A percentile compares a stretch with the other conserved stretches of the same genome.
phyloP scores from a whole-genome alignment of 148 eudicot species.

The Rheum nobile region DNA sequence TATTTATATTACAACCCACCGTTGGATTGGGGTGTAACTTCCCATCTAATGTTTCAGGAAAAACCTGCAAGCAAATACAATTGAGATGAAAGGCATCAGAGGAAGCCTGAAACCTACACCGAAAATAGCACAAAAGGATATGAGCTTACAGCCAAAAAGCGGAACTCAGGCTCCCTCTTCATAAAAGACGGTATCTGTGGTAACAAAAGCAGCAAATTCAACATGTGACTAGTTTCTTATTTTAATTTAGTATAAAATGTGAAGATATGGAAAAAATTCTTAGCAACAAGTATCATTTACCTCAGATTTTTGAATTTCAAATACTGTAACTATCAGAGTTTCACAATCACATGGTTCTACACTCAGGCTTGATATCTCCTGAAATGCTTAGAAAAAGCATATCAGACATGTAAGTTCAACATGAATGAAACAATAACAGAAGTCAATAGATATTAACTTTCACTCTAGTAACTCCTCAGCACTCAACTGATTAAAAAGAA shows the following conservation, averaged over 20 bases:
- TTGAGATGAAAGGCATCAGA: background rate
- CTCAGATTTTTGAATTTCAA: conserved; percentile 71
- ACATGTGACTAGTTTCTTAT: background rate
- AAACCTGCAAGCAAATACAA: conserved; percentile 36
- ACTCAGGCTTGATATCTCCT: conserved; percentile 94
- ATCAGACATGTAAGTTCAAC: background rate
- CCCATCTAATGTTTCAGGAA: conserved; percentile 69
- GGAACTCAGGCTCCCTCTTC: conserved; percentile 85
- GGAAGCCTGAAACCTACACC: background rate
- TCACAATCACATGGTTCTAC: conserved; percentile 86
- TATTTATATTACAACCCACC: conserved; percentile 25
- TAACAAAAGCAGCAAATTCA: conserved; percentile 9
- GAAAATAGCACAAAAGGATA: background rate
- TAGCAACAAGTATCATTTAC: conserved; percentile 20
- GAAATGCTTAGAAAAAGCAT: conserved; percentile 5
- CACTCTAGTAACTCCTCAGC: background rate
- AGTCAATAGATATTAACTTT: background rate
- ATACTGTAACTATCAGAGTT: conserved; percentile 70
- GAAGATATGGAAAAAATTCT: background rate
- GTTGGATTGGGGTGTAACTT: conserved; percentile 49
- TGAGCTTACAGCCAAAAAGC: conserved; percentile 78
- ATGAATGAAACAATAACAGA: background rate
- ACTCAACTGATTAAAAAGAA: background rate
- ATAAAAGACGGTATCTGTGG: conserved; percentile 74
- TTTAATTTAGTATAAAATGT: background rate